phyloP scores from a whole-genome alignment of 306 rosid species.

The Cucumis cinereus region DNA sequence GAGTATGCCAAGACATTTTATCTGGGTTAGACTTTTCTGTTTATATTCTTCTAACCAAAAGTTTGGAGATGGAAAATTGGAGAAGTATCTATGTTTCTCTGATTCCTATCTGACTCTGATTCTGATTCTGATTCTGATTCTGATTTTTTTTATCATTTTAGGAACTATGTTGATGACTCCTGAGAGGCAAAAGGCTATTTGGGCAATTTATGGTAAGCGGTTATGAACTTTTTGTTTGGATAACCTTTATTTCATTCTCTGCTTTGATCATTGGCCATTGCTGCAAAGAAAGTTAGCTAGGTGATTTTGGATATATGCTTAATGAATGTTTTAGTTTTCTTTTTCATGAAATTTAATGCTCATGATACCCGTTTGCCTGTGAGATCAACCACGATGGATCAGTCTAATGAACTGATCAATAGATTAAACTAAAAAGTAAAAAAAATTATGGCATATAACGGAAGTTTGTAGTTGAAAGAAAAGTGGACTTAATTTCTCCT shows the following conservation, averaged over 20 bases:
- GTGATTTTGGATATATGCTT: neutral
- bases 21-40: constrained; percentile 35
- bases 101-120: constrained; percentile 4
- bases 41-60: neutral
- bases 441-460: too few species aligned
- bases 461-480: neutral
- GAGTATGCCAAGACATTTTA: constrained; percentile 94
- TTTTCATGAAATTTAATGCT: neutral
- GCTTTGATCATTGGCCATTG: neutral
- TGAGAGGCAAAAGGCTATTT: constrained; percentile 65
- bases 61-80: neutral
- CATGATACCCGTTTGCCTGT: neutral
- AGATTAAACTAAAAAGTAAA: too few species aligned
- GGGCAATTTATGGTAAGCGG: constrained; percentile 86
- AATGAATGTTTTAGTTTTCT: neutral
- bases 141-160: constrained; percentile 13
- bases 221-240: constrained; percentile 5
- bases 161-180: constrained; percentile 85
- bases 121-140: neutral
- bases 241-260: neutral
- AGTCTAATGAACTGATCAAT: neutral
- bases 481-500: neutral
- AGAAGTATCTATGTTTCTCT: neutral
- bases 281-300: neutral
- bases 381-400: neutral